A percentile compares a stretch with the other conserved stretches of the same genome.
Evolutionary conservation across 768 basidiomycete species (phyloP).

Genomic region (Mycena albidolilacea): DNA sequence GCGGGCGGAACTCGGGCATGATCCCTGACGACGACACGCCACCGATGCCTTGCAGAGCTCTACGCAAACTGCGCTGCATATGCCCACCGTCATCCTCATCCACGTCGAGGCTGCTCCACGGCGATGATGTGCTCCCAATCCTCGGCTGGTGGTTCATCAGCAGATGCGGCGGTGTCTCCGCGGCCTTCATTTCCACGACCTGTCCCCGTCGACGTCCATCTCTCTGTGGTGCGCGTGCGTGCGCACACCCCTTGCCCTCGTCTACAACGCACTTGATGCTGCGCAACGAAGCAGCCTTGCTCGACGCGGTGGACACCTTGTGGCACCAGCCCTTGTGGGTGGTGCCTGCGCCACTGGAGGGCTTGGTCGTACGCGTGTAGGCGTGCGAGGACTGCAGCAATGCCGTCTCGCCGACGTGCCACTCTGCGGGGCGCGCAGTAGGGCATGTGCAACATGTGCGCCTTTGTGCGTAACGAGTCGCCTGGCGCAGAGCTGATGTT

Average conservation of each 20-base stretch:
- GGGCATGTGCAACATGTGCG: no score
- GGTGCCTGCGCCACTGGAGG: slow-evolving; percentile 60
- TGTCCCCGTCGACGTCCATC: slow-evolving; percentile 60
- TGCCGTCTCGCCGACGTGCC: no score
- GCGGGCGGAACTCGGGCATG: slow-evolving; percentile 55
- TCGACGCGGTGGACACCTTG: slow-evolving; percentile 38
- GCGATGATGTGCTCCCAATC: slow-evolving; percentile 74
- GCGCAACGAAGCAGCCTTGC: slow-evolving; percentile 37
- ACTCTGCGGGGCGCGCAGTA: no score
- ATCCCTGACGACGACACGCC: slow-evolving; percentile 40
- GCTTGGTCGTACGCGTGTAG: slow-evolving; percentile 58
- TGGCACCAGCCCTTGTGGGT: slow-evolving; percentile 43
- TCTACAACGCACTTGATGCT: slow-evolving; percentile 57
- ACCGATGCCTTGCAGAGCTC: slow-evolving; percentile 69
- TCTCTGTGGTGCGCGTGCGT: neutral
- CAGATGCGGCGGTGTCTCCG: slow-evolving; percentile 82
- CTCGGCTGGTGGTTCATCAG: slow-evolving; percentile 76
- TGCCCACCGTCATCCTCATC: slow-evolving; percentile 79
- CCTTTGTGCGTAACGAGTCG: no score
- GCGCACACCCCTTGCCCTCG: slow-evolving; percentile 58
- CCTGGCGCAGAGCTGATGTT: no score
- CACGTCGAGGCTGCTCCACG: slow-evolving; percentile 79
- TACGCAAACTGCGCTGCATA: slow-evolving; percentile 71
- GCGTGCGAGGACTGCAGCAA: slow-evolving; percentile 51
- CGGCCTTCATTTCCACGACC: slow-evolving; percentile 87